Conservation (phyloP, 495 filamentous ascomycete species). For the Daldinia concentrica region DNA sequence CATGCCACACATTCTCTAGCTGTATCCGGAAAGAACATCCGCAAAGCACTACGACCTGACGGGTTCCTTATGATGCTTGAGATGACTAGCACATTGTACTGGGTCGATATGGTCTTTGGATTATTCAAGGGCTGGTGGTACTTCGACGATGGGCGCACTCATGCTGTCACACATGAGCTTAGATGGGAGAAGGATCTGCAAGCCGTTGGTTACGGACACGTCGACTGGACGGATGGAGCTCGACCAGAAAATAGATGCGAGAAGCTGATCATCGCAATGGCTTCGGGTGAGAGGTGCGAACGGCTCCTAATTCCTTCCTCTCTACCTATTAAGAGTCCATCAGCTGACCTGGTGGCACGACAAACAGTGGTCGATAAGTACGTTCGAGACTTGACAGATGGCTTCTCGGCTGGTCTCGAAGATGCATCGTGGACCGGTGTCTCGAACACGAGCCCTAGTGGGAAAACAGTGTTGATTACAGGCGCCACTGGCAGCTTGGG, state of each 20-base stretch:
- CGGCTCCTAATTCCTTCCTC: conserved; percentile 35
- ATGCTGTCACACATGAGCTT: conserved; percentile 52
- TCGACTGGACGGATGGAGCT: conserved; percentile 59
- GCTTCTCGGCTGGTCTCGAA: conserved; percentile 33
- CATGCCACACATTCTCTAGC: conserved; percentile 57
- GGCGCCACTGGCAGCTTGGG: conserved; percentile 62
- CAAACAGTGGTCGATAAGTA: conserved; percentile 43
- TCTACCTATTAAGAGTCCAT: conserved; percentile 37
- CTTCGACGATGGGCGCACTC: conserved; percentile 57
- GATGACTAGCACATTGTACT: conserved; percentile 53
- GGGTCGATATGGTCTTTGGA: conserved; percentile 61
- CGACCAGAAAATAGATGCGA: conserved; percentile 56
- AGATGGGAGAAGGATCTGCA: conserved; percentile 55
- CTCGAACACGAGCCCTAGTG: conserved; percentile 41
- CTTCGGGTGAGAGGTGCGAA: conserved; percentile 50
- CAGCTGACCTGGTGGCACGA: conserved; percentile 43
- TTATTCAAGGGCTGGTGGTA: conserved; percentile 66
- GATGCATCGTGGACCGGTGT: background rate
- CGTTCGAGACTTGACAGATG: conserved; percentile 29
- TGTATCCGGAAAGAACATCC: conserved; percentile 47
- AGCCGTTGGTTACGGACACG: conserved; percentile 55
- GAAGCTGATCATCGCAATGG: conserved; percentile 58
- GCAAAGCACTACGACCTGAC: conserved; percentile 50
- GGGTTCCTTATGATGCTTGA: conserved; percentile 60
- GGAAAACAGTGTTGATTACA: conserved; percentile 59